Evolutionary conservation across 202 grass and related monocot species (phyloP).

Genomic region (Hordeum pubiflorum): DNA sequence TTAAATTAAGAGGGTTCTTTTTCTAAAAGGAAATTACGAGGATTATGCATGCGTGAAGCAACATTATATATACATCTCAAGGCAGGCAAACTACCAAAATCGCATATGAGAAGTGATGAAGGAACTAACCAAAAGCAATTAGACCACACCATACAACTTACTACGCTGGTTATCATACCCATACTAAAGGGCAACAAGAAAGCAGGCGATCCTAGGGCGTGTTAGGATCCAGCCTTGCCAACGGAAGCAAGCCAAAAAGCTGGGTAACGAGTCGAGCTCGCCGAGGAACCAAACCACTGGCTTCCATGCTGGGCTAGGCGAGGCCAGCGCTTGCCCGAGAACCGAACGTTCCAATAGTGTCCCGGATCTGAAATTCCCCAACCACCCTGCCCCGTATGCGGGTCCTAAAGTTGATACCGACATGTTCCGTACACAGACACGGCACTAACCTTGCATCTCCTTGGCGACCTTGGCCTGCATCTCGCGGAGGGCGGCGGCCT

Average conservation of each 20-base stretch:
- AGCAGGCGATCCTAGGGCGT: not conserved
- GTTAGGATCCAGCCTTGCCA: no score
- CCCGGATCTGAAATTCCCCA: not conserved
- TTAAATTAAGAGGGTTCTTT: not conserved
- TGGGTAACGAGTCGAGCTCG: no score
- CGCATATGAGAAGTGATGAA: not conserved
- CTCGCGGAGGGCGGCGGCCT: conserved; percentile 66
- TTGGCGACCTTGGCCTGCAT: conserved; percentile 79
- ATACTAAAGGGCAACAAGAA: not conserved
- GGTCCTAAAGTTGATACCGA: not conserved
- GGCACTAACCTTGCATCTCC: conserved; percentile 75
- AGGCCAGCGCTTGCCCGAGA: no score
- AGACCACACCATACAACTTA: not conserved
- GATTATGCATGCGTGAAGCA: not conserved
- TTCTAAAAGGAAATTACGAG: not conserved
- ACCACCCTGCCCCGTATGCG: not conserved
- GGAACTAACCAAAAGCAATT: not conserved
- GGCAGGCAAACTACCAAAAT: not conserved
- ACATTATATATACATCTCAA: not conserved
- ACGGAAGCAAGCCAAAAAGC: no score
- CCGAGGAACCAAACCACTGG: no score
- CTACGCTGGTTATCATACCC: not conserved
- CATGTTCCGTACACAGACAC: not conserved
- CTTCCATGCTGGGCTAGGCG: no score
- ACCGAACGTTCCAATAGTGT: not conserved